These are phyloP conservation scores for Chalciporus sp. DNA, from an alignment of 1,284 basidiomycete genomes.

Conservation along the genomic window DNA sequence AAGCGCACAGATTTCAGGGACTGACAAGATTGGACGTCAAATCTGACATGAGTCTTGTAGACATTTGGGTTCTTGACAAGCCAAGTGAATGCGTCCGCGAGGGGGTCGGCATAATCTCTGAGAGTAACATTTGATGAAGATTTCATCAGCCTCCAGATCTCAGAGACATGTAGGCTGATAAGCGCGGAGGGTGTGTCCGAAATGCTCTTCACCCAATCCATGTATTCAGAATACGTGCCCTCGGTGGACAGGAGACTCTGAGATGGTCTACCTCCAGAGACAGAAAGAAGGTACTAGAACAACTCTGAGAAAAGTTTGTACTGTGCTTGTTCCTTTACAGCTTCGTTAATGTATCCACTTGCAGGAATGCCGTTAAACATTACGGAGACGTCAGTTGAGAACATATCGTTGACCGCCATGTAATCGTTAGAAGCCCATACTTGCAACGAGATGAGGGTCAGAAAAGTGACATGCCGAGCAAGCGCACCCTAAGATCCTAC, in stretches of 20 bases:
- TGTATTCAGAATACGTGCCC: neutral
- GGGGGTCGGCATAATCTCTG: neutral
- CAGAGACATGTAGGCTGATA: neutral
- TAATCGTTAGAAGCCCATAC: conserved; percentile 6
- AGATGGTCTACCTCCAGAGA: neutral
- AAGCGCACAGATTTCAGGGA: too few species aligned
- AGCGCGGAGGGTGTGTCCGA: neutral
- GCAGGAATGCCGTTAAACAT: conserved; percentile 9
- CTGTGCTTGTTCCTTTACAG: neutral
- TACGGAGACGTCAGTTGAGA: conserved; percentile 7
- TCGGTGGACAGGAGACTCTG: neutral
- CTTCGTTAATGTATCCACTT: neutral
- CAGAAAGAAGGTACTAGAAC: neutral
- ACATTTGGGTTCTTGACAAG: neutral
- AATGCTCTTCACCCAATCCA: neutral
- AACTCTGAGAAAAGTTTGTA: neutral
- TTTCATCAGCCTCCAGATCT: conserved; percentile 3
- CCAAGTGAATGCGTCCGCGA: conserved; percentile 1
- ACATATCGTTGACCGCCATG: neutral
- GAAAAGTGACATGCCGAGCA: too few species aligned
- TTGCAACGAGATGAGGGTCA: neutral
- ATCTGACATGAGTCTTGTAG: neutral
- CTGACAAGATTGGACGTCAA: too few species aligned
- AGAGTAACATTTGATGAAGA: neutral
- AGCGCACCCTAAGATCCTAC: neutral